Evolutionary conservation across 2,329 filamentous ascomycete genomes (phyloP), one percentile per base, ranked within the genome.

Genomic region (Colletotrichum neosansevieriae): DNA sequence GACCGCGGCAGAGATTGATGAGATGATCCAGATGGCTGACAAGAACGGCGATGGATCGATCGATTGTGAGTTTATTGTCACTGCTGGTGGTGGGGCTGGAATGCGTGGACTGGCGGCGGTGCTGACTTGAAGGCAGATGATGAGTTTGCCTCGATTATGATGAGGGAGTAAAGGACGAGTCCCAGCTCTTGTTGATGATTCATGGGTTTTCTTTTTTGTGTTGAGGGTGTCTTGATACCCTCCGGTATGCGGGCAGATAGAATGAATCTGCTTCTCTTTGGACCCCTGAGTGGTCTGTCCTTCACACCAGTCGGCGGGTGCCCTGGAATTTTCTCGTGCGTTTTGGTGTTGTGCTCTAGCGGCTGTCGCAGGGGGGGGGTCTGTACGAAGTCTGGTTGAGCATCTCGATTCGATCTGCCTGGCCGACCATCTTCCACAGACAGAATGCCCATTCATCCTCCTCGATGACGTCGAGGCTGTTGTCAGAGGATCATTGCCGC

Each of bases 121-220:
- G 21, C 63, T 67, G 44, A 54, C 66, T 36, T 29, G 1, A 1
- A n/a, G 11, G 12, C 74, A 95, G 92, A 95, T 84, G 95, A 95
- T 85, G 93, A 96, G 83, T 96, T 96, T 78, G 93, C 95, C 75
- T 93, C 95, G 84, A 90, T 96, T 79, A 96, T 96, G 93, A 95
- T 96, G 93, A 93, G 95, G 87, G 95, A 95, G 86, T 95, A 93
- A 86, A 50, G 19, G 29, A 57, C 40, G 44, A 47, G 40, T 36
- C 40, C 54, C 58, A 61, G 58, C 45, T 61, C 21, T 21, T 61
- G 47, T 61, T 51, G 54, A 59, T 65, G 54, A 57, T 44, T 63
- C 50, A 15, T 65, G 36, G 42, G 45, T 64, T 58, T 49, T 9
- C 3, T 61, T 61, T 59, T 19, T 36, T 42, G 34, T 34, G 40